Evolutionary conservation across 2,329 filamentous ascomycete species (phyloP), one percentile per base, ranked within the genome.

Genomic region (Immersiporthe knoxdaviesiana): DNA sequence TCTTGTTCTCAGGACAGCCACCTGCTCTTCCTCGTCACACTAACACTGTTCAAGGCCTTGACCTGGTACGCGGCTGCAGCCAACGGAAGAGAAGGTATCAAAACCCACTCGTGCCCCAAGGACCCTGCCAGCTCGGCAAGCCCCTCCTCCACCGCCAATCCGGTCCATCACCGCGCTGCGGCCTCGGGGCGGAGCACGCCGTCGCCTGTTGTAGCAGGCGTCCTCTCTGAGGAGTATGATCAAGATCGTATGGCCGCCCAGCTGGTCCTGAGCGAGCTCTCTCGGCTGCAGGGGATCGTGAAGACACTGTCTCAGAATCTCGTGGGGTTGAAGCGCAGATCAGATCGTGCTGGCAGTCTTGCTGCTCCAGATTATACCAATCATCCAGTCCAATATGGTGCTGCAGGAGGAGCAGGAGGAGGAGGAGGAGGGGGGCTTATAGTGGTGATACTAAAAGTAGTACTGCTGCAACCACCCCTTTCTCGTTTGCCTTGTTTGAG

Each of bases 401-500:
- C n/a, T n/a, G n/a, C n/a, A n/a, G n/a, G n/a, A n/a, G n/a, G 44
- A 47, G 44, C 44, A 11, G 44, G 44, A n/a, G 8, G 35, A 35
- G 35, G 35, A 35, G 8, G 35, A 35, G 35, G 35, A 35, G 35
- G 35, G 44, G 21, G 8, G 44, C 18, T 47, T 11, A 47, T 47
- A 21, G 2, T n/a, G 7, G 44, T 47, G n/a, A 7, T 47, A 10
- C 7, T 8, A n/a, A n/a, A n/a, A n/a, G 8, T 11, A 10, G 18
- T 7, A n/a, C 7, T 11, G 18, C 18, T n/a, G 21, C 44, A 47
- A n/a, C 18, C 7, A 47, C 7, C 44, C n/a, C n/a, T n/a, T 69
- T 75, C 16, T 74, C 74, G 3, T 56, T 69, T n/a, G 64, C 59
- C 6, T 71, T 70, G 37, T 70, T 74, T 18, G 65, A 73, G 61